Evolutionary conservation across 768 basidiomycete genomes (phyloP), one percentile per base, ranked within the genome.

Genomic region (Auricularia auricula-judae): DNA sequence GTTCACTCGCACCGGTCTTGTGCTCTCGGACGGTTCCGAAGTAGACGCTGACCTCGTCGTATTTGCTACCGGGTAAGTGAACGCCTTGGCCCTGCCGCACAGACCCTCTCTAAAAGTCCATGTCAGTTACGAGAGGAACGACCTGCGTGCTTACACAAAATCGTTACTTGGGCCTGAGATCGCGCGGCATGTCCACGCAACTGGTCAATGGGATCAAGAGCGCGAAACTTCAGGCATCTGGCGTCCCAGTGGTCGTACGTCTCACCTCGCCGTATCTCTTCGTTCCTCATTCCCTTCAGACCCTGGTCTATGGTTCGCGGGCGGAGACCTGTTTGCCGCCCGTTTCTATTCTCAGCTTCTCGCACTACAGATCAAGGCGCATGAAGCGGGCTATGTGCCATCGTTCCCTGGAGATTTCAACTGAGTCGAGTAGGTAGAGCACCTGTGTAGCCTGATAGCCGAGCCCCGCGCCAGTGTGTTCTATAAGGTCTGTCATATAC

Each of bases 31-130:
- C 39, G 61, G 65, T 3, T 62, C 61, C 16, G 61, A 62, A 35
- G 10, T 62, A 4, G 21, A 47, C 21, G 65, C 65, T 4, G 61
- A 65, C 44, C 44, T 65, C 21, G 53, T 65, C 62, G 65, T 65
- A 2, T 62, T 62, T 62, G 65, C 65, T n/a, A 65, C 65, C 7
- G 65, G 65, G 61, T 65, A 53, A 2, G 36, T 14, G 14, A 7
- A 34, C n/a, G 36, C 18, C 14, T 21, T 16, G 29, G 0, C 29
- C 29, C 29, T 29, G 29, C 29, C 29, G 29, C 29, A 29, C 29
- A 29, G 29, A 29, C 29, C 29, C 18, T 21, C 47, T 12, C 7
- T 61, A n/a, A 35, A 18, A 7, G 18, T 7, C 18, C 21, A 16
- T 21, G 14, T 5, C 42, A 63, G 62, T 33, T 63, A 47, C n/a